Conservation (phyloP, 345 rosid genomes). For the Citrus australasica region DNA sequence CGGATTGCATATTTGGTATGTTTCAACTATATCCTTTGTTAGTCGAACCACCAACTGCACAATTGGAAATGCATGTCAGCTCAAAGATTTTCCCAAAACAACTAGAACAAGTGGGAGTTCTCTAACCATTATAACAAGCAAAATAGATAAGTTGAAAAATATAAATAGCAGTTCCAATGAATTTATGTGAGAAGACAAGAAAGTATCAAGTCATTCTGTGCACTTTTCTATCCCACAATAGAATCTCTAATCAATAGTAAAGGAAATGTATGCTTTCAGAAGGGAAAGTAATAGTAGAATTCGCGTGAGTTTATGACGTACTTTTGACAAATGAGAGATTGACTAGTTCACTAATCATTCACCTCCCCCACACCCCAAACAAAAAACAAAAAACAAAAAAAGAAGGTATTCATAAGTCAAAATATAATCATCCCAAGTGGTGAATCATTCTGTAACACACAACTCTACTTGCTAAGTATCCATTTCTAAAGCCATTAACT, state of each 20-base stretch:
- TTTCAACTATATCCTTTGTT: conserved; percentile 83
- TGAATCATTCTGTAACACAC: not conserved
- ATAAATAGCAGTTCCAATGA: conserved; percentile 9
- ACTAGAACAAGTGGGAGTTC: not conserved
- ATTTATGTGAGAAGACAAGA: not conserved
- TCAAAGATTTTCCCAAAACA: conserved; percentile 11
- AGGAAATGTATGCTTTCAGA: not conserved
- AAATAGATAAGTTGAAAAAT: not conserved
- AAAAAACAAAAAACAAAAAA: too few relatives aligned
- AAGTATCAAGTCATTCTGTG: conserved; percentile 4
- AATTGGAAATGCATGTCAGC: conserved; percentile 23
- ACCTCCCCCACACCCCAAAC: not conserved
- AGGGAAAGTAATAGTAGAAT: conserved; percentile 1
- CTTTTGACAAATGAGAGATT: not conserved
- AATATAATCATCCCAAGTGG: not conserved
- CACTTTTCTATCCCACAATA: not conserved
- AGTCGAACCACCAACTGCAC: conserved; percentile 85
- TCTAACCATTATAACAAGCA: conserved; percentile 5
- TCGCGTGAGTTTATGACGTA: not conserved
- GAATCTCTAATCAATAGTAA: not conserved
- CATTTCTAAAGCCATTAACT: not conserved
- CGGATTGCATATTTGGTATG: conserved; percentile 85
- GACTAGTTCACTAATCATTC: not conserved
- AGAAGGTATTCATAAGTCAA: not conserved
- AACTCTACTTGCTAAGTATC: not conserved